Percentiles rank a stretch among this genome's conserved stretches.
phyloP scores from a whole-genome alignment of 495 filamentous ascomycete species.

The Pseudomonodictys pantanalensis region DNA sequence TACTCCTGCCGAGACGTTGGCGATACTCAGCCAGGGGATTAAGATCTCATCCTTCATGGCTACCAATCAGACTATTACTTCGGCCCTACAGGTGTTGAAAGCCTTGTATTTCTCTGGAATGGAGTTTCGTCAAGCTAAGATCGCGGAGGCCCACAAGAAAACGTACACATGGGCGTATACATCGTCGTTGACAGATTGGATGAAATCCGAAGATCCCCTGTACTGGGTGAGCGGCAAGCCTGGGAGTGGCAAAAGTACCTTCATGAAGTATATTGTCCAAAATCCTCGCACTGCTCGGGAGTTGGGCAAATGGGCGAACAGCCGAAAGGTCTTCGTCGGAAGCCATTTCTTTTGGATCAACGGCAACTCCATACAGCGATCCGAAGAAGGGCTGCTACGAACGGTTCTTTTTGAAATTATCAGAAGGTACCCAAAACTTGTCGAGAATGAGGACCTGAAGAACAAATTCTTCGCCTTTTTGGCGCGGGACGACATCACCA shows the following conservation, averaged over 20 bases:
- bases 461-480: no score
- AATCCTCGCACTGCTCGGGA: not conserved
- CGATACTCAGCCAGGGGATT: not conserved
- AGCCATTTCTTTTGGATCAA: not conserved
- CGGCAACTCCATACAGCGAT: not conserved
- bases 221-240: constrained; percentile 11
- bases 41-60: not conserved
- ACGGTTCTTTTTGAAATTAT: not conserved
- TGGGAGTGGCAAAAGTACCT: constrained; percentile 2
- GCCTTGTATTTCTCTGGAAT: not conserved
- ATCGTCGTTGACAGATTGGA: not conserved
- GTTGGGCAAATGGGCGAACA: not conserved
- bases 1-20: no score
- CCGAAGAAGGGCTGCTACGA: not conserved
- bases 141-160: not conserved
- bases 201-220: not conserved
- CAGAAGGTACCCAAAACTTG: not conserved
- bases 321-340: not conserved
- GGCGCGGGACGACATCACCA: not conserved
- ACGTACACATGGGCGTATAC: not conserved
- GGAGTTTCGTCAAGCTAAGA: not conserved
- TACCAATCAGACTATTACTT: not conserved
- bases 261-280: constrained; percentile 5
- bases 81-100: not conserved
- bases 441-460: not conserved